These are phyloP conservation scores for Bisporella sp. DNA, from an alignment of 2,329 filamentous ascomycete genomes.

Conservation along the genomic window DNA sequence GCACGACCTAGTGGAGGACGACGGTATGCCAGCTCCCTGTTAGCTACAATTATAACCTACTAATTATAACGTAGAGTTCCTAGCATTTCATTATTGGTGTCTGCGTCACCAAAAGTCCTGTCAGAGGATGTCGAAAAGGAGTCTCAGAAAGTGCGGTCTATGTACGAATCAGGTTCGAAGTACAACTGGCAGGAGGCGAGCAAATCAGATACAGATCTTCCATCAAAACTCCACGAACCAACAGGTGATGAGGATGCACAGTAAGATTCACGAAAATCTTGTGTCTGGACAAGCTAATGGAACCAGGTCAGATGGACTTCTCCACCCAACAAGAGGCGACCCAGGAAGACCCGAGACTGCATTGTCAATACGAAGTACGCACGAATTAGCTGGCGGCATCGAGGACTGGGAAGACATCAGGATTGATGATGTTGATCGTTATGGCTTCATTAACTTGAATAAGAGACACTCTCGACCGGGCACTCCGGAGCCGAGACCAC, in stretches of 20 bases:
- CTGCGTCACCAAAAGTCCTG: slow-evolving; percentile 18
- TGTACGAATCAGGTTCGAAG: slow-evolving; percentile 25
- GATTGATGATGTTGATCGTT: slow-evolving; percentile 56
- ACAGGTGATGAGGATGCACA: too few species aligned
- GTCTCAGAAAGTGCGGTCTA: slow-evolving; percentile 28
- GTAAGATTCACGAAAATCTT: too few species aligned
- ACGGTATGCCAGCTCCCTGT: slow-evolving; percentile 14
- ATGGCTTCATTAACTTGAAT: slow-evolving; percentile 55
- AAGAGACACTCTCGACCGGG: slow-evolving; percentile 32
- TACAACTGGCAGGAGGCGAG: slow-evolving; percentile 21
- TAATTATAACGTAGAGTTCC: slow-evolving; percentile 20
- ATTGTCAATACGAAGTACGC: slow-evolving; percentile 24
- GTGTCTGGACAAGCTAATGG: background rate
- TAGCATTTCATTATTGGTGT: slow-evolving; percentile 22
- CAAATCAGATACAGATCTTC: slow-evolving; percentile 7
- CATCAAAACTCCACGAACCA: background rate
- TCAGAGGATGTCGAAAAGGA: slow-evolving; percentile 26
- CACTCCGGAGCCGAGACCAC: slow-evolving; percentile 24
- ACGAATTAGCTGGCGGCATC: slow-evolving; percentile 49
- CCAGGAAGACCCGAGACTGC: slow-evolving; percentile 16
- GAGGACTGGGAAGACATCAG: slow-evolving; percentile 63
- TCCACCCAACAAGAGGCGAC: slow-evolving; percentile 5
- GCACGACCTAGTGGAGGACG: slow-evolving; percentile 14
- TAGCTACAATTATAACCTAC: background rate
- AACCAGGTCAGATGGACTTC: slow-evolving; percentile 10